Evolutionary conservation across 2,329 filamentous ascomycete species (phyloP).

Genomic region (Rhynchosporium secalis): DNA sequence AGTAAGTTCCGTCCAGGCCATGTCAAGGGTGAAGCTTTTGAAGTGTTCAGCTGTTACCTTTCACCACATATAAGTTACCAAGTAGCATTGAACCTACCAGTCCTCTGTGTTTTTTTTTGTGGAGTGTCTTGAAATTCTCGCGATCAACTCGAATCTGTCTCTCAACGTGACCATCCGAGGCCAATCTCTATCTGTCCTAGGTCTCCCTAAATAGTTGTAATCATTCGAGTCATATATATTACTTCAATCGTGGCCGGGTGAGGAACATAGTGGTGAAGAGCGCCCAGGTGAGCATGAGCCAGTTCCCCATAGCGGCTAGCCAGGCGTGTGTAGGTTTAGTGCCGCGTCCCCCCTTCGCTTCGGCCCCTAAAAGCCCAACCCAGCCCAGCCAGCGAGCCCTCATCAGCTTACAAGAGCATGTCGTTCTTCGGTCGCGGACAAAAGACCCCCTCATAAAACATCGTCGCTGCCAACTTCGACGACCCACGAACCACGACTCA

Average conservation of each 20-base stretch:
- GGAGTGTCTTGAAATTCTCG: neutral
- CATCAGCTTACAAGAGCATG: neutral
- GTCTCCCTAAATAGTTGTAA: no score
- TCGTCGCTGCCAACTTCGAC: conserved; percentile 16
- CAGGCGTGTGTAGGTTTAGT: no score
- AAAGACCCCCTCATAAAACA: conserved; percentile 15
- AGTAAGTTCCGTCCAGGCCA: neutral
- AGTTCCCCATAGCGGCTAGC: no score
- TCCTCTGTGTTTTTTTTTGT: conserved; percentile 5
- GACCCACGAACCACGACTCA: conserved; percentile 39
- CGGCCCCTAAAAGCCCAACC: no score
- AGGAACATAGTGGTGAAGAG: no score
- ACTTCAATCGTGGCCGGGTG: no score
- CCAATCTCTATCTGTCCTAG: neutral
- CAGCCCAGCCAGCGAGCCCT: no score
- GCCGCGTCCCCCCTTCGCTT: no score
- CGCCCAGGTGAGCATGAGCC: no score
- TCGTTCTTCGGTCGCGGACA: conserved; percentile 11
- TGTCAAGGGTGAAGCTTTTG: conserved; percentile 6
- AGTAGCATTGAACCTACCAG: no score
- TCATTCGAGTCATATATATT: no score
- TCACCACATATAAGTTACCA: neutral
- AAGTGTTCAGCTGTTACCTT: conserved; percentile 3
- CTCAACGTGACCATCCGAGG: neutral
- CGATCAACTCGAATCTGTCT: neutral